Conservation (phyloP, 2,329 filamentous ascomycete genomes). For the Gremmenia infestans region DNA sequence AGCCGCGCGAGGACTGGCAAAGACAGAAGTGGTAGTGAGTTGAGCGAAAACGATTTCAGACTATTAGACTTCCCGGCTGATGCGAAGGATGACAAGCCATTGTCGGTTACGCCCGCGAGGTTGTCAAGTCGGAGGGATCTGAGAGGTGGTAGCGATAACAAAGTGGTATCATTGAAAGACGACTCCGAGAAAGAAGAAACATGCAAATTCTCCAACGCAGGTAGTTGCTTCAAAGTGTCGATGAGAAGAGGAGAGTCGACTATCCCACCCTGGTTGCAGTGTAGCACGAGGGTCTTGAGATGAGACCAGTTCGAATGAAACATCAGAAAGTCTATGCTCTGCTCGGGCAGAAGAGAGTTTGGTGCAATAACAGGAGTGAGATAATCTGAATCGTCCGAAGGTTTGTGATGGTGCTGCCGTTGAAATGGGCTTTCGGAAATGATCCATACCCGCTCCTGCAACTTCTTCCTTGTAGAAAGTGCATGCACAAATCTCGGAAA, state of each 20-base stretch:
- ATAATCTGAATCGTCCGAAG: conserved; percentile 19
- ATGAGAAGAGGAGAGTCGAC: conserved; percentile 49
- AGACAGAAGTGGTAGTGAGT: conserved; percentile 52
- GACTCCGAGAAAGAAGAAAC: conserved; percentile 51
- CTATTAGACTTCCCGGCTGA: conserved; percentile 42
- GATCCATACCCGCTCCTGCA: conserved; percentile 57
- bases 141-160: conserved; percentile 51
- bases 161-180: conserved; percentile 52
- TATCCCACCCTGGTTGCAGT: conserved; percentile 52
- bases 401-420: conserved; percentile 33
- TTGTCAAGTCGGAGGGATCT: conserved; percentile 51
- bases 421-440: conserved; percentile 32
- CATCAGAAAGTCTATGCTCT: conserved; percentile 43
- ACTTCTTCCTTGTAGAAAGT: conserved; percentile 49
- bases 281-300: conserved; percentile 53
- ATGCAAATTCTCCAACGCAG: conserved; percentile 53
- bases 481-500: conserved; percentile 55
- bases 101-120: conserved; percentile 50
- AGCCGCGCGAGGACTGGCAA: conserved; percentile 54
- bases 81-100: conserved; percentile 53
- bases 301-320: conserved; percentile 51
- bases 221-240: conserved; percentile 45
- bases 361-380: conserved; percentile 28
- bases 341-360: conserved; percentile 37
- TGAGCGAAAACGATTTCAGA: conserved; percentile 48